phyloP scores from a whole-genome alignment of 1,139 yeast species.

The Geotrichum siamense region DNA sequence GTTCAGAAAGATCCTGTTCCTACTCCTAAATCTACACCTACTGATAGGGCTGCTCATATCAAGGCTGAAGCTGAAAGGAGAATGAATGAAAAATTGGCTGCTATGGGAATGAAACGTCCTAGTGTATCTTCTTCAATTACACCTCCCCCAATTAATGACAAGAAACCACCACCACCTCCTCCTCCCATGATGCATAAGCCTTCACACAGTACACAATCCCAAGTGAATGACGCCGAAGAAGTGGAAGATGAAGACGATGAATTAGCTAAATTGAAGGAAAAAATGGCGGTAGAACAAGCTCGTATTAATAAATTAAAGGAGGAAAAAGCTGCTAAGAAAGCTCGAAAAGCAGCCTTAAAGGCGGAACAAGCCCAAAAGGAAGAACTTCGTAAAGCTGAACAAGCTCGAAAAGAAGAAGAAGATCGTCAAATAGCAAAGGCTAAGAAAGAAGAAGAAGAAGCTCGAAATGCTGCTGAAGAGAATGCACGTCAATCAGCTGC shows the following conservation, averaged over 20 bases:
- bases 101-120: slow-evolving; percentile 61
- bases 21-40: slow-evolving; percentile 29
- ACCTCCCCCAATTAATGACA: slow-evolving; percentile 22
- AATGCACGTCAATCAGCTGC: too few species aligned
- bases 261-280: slow-evolving; percentile 42
- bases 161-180: slow-evolving; percentile 19
- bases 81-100: slow-evolving; percentile 85
- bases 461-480: slow-evolving; percentile 7
- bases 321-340: slow-evolving; percentile 28
- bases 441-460: slow-evolving; percentile 11
- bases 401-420: slow-evolving; percentile 40
- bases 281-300: slow-evolving; percentile 38
- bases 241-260: slow-evolving; percentile 40
- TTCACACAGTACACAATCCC: slow-evolving; percentile 13
- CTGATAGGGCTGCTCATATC: slow-evolving; percentile 72
- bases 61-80: slow-evolving; percentile 87
- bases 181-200: slow-evolving; percentile 17
- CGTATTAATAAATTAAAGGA: slow-evolving; percentile 27
- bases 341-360: slow-evolving; percentile 34
- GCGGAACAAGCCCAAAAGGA: slow-evolving; percentile 24
- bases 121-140: slow-evolving; percentile 22
- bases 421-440: slow-evolving; percentile 36
- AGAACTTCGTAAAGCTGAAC: slow-evolving; percentile 16
- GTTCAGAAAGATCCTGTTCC: background rate
- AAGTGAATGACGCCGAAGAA: slow-evolving; percentile 24